Conservation (phyloP, 2,329 filamentous ascomycete genomes). For the Leptosphaerulina australis region DNA sequence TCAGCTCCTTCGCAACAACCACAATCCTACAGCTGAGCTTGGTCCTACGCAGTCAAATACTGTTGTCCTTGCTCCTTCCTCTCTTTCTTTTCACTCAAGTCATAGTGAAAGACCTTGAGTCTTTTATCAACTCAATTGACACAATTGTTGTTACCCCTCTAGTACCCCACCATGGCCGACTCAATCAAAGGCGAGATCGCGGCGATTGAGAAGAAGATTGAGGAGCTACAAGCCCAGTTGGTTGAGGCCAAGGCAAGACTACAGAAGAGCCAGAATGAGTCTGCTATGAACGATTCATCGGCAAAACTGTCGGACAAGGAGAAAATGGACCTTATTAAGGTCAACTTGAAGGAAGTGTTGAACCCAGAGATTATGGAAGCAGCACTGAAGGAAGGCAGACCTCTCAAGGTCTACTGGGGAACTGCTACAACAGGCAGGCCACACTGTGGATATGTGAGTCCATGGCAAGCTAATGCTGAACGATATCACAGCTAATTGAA, state of each 20-base stretch:
- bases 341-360: slow-evolving; percentile 81
- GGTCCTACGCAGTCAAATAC: slow-evolving; percentile 8
- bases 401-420: slow-evolving; percentile 85
- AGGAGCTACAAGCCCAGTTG: slow-evolving; percentile 37
- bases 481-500: slow-evolving; percentile 7
- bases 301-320: slow-evolving; percentile 58
- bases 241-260: slow-evolving; percentile 40
- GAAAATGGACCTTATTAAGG: slow-evolving; percentile 75
- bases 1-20: slow-evolving; percentile 16
- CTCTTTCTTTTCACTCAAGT: background rate
- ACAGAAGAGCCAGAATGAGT: slow-evolving; percentile 30
- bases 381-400: slow-evolving; percentile 68
- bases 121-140: slow-evolving; percentile 15
- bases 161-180: slow-evolving; percentile 40
- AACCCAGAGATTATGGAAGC: slow-evolving; percentile 83
- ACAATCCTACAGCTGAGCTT: slow-evolving; percentile 16
- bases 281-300: slow-evolving; percentile 27
- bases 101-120: background rate
- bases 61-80: background rate
- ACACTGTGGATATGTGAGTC: slow-evolving; percentile 76
- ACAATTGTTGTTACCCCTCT: slow-evolving; percentile 21
- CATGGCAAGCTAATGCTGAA: background rate
- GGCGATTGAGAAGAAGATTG: slow-evolving; percentile 42
- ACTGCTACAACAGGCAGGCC: slow-evolving; percentile 86
- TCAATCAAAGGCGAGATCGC: slow-evolving; percentile 42